Evolutionary conservation across 2,329 filamentous ascomycete species (phyloP), one percentile per base, ranked within the genome.

Genomic region (Chrysoporthe deuterocubensis): DNA sequence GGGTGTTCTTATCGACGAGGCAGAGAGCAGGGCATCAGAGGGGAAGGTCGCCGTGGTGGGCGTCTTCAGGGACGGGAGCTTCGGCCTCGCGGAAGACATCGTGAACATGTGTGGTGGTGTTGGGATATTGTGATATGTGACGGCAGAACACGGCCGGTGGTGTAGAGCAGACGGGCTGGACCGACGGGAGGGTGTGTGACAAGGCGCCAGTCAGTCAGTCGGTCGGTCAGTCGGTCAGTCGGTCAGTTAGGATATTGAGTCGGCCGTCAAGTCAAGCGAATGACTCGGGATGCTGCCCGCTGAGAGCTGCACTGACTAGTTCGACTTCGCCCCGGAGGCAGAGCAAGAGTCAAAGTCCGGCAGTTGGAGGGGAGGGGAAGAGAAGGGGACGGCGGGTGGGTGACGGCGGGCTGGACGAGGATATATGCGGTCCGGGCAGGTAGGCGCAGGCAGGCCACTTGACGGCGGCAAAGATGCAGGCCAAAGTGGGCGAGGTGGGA

Each of bases 1-100:
- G 61, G 92, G 92, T 71, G 90, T 94, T 72, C 86, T 87, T 59
- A 90, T 87, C 71, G 88, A 88, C 67, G 88, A 84, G 11, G 73
- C 72, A 26, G 76, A 74, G 62, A 71, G 73, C 34, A 78, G 73
- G 9, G 73, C 74, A 59, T 78, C 76, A 18, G 74, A 71, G 40
- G 86, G 87, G 74, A 90, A 90, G 64, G 84, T 88, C 71, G 85
- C 85, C 71, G 87, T 87, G 78, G 87, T 80, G 62, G 88, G 87
- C 72, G 88, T 90, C 73, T 85, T 83, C 78, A 90, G 83, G 80
- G 87, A 85, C 73, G 84, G 80, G 75, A 88, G 83, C 85, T 85
- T 90, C 73, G 34, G 74, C 76, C 60, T 87, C 87, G 75, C 76
- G 67, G 81, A 74, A 76, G 85, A 80, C 83, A 87, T 87, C 73